Conservation (phyloP, 75 land plant species). For the Selaginella tamariscina region DNA sequence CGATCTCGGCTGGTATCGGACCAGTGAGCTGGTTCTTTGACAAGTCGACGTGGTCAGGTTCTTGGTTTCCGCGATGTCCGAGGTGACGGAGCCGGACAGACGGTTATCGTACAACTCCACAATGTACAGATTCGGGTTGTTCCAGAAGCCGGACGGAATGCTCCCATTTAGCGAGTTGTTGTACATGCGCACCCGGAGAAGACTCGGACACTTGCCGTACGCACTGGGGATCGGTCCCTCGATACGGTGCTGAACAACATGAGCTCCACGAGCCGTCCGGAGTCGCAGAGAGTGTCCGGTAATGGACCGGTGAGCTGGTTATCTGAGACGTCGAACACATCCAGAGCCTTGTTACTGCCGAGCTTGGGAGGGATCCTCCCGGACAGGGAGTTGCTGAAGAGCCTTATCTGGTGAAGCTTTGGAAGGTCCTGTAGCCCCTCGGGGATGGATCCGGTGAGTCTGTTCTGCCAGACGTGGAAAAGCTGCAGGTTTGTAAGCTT, state of each 20-base stretch:
- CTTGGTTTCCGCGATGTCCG: neutral
- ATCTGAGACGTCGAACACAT: conserved; percentile 24
- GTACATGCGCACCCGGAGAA: neutral
- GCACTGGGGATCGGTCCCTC: neutral
- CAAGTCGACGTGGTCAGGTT: neutral
- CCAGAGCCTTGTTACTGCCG: neutral
- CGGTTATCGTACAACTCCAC: neutral
- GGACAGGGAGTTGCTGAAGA: neutral
- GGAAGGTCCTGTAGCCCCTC: neutral
- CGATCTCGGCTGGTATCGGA: conserved; percentile 34
- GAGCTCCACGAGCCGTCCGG: neutral
- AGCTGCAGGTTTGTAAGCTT: conserved; percentile 49
- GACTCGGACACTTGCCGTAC: neutral
- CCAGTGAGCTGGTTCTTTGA: conserved; percentile 38
- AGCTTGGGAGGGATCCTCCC: neutral
- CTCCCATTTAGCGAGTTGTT: neutral
- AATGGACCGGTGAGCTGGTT: conserved; percentile 55
- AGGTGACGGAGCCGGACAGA: neutral
- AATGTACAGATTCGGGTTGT: neutral
- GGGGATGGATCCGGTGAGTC: neutral
- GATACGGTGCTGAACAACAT: neutral
- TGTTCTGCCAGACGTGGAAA: conserved; percentile 9
- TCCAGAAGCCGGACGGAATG: neutral
- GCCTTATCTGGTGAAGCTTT: neutral
- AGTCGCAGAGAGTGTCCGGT: conserved; percentile 35